Conservation (phyloP, 352 stramenopile species). For the Globisporangium alternatum region DNA sequence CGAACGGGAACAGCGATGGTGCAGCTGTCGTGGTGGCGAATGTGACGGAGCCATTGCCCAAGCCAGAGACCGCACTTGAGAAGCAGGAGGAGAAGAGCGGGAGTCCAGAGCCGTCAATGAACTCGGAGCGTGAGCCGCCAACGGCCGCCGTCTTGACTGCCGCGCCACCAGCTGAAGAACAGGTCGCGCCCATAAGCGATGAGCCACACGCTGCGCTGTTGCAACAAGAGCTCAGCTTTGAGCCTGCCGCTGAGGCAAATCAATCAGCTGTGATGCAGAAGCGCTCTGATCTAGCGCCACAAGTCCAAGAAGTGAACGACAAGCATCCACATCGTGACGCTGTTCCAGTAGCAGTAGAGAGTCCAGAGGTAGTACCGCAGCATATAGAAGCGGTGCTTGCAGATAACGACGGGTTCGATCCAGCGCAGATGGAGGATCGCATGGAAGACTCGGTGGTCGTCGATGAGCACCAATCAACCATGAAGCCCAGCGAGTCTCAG, state of each 20-base stretch:
- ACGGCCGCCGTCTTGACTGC: neutral
- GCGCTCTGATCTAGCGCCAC: too few relatives aligned
- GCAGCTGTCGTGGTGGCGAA: neutral
- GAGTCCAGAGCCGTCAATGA: conserved; percentile 1
- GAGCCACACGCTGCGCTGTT: neutral
- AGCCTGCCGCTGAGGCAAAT: neutral
- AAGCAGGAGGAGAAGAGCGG: neutral
- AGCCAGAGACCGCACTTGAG: neutral
- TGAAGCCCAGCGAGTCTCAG: neutral
- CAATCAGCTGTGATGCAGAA: neutral
- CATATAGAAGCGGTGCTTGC: neutral
- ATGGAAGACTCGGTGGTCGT: neutral
- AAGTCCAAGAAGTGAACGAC: neutral
- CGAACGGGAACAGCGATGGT: neutral
- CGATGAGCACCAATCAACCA: neutral
- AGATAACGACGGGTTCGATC: neutral
- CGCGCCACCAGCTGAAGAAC: neutral
- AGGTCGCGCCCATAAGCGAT: neutral
- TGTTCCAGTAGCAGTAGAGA: neutral
- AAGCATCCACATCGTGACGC: neutral
- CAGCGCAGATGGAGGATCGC: neutral
- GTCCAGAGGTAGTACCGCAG: neutral
- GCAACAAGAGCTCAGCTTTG: neutral
- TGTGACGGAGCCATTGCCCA: neutral
- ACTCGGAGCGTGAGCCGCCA: conserved; percentile 1